phyloP scores from a whole-genome alignment of 768 basidiomycete species.

The Suillus brevipes region DNA sequence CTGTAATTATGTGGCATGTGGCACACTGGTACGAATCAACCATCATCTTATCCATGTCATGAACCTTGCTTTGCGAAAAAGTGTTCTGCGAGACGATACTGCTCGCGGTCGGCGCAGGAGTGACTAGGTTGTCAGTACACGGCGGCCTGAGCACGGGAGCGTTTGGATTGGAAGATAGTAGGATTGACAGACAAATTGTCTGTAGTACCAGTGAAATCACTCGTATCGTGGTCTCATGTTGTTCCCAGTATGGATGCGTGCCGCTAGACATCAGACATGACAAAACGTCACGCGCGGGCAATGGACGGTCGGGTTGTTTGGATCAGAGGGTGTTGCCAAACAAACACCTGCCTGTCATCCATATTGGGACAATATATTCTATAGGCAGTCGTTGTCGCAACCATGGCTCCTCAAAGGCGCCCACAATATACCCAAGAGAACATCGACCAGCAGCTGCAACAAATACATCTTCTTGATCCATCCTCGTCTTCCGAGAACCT shows the following conservation, averaged over 20 bases:
- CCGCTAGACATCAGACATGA: not conserved
- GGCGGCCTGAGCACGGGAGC: not conserved
- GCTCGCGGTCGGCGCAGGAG: not conserved
- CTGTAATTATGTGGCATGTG: not conserved
- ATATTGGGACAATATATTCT: slow-evolving; percentile 13
- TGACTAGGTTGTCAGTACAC: not conserved
- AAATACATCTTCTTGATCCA: slow-evolving; percentile 85
- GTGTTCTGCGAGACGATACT: not conserved
- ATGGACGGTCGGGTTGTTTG: slow-evolving; percentile 31
- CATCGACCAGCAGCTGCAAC: slow-evolving; percentile 88
- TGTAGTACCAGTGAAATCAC: not conserved
- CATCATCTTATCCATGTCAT: not conserved
- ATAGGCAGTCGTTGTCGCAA: slow-evolving; percentile 14
- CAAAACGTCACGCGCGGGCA: too few species aligned
- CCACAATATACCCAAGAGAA: slow-evolving; percentile 77
- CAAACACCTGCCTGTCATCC: slow-evolving; percentile 24
- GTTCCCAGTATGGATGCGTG: not conserved
- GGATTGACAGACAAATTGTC: not conserved
- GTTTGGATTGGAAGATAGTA: not conserved
- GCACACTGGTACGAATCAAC: not conserved
- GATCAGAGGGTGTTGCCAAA: slow-evolving; percentile 40
- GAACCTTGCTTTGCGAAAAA: not conserved
- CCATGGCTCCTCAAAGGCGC: slow-evolving; percentile 75
- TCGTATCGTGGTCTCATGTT: not conserved
- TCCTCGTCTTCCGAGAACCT: slow-evolving; percentile 91